phyloP scores from a whole-genome alignment of 2,329 filamentous ascomycete species.

The Leptographium lundbergii region DNA sequence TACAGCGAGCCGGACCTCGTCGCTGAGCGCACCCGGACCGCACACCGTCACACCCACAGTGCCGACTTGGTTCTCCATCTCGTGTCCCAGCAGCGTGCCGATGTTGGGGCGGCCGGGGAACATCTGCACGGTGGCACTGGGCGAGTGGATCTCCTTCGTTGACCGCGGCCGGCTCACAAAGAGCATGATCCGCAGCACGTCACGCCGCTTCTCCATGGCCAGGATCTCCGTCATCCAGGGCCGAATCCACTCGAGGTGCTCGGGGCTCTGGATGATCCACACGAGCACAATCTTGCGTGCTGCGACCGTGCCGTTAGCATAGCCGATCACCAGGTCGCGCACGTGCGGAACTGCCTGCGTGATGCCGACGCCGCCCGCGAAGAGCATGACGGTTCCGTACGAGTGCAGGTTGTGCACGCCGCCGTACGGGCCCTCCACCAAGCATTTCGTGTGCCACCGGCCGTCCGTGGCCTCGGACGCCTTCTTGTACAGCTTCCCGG shows the following conservation, averaged over 20 bases:
- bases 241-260: slow-evolving; percentile 73
- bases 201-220: slow-evolving; percentile 59
- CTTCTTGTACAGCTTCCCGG: slow-evolving; percentile 54
- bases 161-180: slow-evolving; percentile 65
- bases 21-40: slow-evolving; percentile 59
- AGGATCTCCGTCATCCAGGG: slow-evolving; percentile 76
- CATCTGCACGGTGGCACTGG: slow-evolving; percentile 69
- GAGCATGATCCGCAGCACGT: slow-evolving; percentile 63
- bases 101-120: slow-evolving; percentile 70
- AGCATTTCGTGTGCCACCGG: slow-evolving; percentile 48
- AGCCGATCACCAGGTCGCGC: slow-evolving; percentile 57
- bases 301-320: slow-evolving; percentile 54
- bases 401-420: slow-evolving; percentile 58
- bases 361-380: slow-evolving; percentile 71
- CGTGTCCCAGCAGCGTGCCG: slow-evolving; percentile 55
- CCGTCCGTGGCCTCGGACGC: slow-evolving; percentile 49
- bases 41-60: slow-evolving; percentile 65
- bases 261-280: slow-evolving; percentile 68
- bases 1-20: slow-evolving; percentile 60
- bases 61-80: slow-evolving; percentile 63
- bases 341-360: slow-evolving; percentile 69
- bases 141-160: slow-evolving; percentile 71
- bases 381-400: slow-evolving; percentile 67
- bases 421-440: slow-evolving; percentile 68
- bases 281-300: slow-evolving; percentile 61